Evolutionary conservation across 768 basidiomycete genomes (phyloP).

Genomic region (Boletus vinaceobasis): DNA sequence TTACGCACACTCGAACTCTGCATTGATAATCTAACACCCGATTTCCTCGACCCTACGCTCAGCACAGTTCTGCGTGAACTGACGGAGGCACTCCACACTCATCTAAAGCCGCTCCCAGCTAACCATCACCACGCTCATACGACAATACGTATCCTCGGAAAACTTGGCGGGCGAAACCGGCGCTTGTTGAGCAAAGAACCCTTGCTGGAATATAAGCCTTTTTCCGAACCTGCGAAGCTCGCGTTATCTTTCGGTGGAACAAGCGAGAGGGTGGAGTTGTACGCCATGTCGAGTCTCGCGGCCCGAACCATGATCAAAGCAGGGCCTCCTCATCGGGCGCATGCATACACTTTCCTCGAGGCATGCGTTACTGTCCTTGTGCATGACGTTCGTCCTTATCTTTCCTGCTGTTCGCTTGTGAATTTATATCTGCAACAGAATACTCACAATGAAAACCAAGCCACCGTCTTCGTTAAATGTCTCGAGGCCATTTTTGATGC

Average conservation of each 20-base stretch:
- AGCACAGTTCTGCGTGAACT: slow-evolving; percentile 89
- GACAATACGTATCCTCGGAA: slow-evolving; percentile 93
- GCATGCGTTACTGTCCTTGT: slow-evolving; percentile 67
- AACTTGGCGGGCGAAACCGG: slow-evolving; percentile 92
- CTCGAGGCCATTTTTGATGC: slow-evolving; percentile 81
- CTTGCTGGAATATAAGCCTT: slow-evolving; percentile 63
- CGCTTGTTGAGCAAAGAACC: slow-evolving; percentile 81
- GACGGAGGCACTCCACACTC: slow-evolving; percentile 90
- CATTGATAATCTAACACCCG: slow-evolving; percentile 96
- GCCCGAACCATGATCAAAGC: slow-evolving; percentile 55
- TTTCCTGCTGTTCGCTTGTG: background rate
- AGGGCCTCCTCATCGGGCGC: slow-evolving; percentile 38
- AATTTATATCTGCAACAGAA: slow-evolving; percentile 45
- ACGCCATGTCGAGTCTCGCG: slow-evolving; percentile 64
- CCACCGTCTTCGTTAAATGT: slow-evolving; percentile 64
- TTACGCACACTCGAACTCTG: slow-evolving; percentile 96
- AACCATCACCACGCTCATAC: slow-evolving; percentile 90
- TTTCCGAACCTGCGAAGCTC: slow-evolving; percentile 68
- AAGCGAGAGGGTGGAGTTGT: slow-evolving; percentile 60
- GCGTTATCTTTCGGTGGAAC: slow-evolving; percentile 72
- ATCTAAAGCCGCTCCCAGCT: slow-evolving; percentile 85
- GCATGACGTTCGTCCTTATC: slow-evolving; percentile 56
- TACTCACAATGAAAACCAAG: slow-evolving; percentile 65
- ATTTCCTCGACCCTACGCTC: slow-evolving; percentile 95
- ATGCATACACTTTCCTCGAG: slow-evolving; percentile 71